Percentiles rank a stretch among this genome's conserved stretches.
These are phyloP conservation scores for Vigna hirtella DNA, from an alignment of 306 rosid genomes.

Conservation along the genomic window DNA sequence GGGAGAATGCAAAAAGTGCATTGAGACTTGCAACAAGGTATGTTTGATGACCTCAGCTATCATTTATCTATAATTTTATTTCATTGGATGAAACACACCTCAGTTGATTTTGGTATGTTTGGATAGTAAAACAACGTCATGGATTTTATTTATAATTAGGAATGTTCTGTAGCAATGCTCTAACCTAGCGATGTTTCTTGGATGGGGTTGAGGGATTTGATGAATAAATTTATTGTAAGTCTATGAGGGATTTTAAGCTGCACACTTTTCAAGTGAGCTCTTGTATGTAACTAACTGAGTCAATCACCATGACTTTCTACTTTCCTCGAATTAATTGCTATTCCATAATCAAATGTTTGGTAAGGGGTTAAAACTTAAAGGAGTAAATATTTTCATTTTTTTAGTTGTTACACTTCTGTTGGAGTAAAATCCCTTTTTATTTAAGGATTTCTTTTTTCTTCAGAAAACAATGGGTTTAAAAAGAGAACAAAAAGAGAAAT, in stretches of 20 bases:
- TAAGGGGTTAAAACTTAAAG: background rate
- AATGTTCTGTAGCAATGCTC: background rate
- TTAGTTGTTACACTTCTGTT: background rate
- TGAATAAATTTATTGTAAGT: background rate
- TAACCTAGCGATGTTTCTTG: background rate
- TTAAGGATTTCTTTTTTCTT: background rate
- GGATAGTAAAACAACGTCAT: conserved; percentile 24
- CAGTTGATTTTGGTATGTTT: conserved; percentile 12
- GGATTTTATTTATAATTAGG: background rate
- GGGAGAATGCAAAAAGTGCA: conserved; percentile 88
- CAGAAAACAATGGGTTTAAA: background rate
- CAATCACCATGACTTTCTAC: background rate
- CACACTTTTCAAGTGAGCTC: background rate
- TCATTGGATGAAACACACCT: conserved; percentile 2
- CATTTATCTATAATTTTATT: conserved; percentile 30
- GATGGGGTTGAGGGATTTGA: background rate
- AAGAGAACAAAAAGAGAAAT: background rate
- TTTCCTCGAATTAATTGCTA: background rate
- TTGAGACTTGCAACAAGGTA: conserved; percentile 96
- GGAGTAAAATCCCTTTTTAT: background rate
- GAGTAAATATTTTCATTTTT: background rate
- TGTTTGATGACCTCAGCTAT: conserved; percentile 31
- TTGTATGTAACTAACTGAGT: background rate
- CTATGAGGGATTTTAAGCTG: background rate
- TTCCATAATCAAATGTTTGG: background rate